Base-by-base conservation (phyloP, 1,284 basidiomycete genomes). In the Calocybe gambosa region DNA sequence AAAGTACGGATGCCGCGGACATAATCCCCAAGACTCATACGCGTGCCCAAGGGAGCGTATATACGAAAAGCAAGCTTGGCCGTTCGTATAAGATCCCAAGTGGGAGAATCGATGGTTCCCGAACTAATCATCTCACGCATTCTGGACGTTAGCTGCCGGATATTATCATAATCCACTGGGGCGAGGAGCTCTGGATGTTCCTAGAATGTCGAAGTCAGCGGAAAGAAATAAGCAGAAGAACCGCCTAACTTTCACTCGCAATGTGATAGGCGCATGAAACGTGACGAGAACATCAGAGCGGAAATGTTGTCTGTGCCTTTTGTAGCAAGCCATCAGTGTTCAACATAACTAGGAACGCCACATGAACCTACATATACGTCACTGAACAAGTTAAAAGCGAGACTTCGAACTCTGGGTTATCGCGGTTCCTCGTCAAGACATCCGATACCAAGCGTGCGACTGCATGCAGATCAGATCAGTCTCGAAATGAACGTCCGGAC, bases 271-370 rank as follows among this genome's bases (percentile, higher is more conserved):
- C 9, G 77, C 70, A 56, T 91, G 84, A 61, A 89, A 93, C 0
- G 85, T 87, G 21, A 93, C 85, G 23, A 93, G 66, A 5, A 93
- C 87, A 55, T 92, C 89, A 5, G 86, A 89, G 21, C 89, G 80
- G 58, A 90, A 93, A 62, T 90, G 83, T 58, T 92, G 81, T 31
- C 72, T 64, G 56, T 74, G 73, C 71, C 73, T 77, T 41, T 43
- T 38, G 20, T 23, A 23, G 21, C 7, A 23, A 23, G 21, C 21
- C 7, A 23, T 23, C 21, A 23, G 7, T 23, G 21, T 23, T 7
- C 21, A 23, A 23, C 7, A 23, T 23, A 23, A 23, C 21, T 4
- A 3, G 21, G 21, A 23, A 7, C 21, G 21, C 21, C 7, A 23
- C 7, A 23, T 23, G 7, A 34, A 34, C 31, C n/a, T 53, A 85